Conservation (phyloP, 2,329 filamentous ascomycete genomes). For the Pyricularia sp. region DNA sequence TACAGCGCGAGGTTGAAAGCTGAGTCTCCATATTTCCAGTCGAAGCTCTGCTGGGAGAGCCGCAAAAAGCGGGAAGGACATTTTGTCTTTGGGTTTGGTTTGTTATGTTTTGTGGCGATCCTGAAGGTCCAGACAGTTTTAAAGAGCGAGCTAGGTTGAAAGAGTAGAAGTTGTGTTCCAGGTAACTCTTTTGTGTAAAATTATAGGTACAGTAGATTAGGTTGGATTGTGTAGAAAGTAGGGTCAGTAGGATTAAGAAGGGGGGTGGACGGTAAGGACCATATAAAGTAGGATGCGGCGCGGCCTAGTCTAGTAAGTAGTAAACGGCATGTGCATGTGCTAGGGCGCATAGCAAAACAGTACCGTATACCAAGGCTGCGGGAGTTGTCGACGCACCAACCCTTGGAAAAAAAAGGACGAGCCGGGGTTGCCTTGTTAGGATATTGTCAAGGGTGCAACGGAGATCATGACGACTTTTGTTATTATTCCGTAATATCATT, state of each 20-base stretch:
- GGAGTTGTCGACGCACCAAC: background rate
- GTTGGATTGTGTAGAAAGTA: background rate
- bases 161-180: background rate
- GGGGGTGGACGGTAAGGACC: background rate
- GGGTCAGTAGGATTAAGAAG: no score
- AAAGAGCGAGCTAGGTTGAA: background rate
- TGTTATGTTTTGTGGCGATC: background rate
- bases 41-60: conserved; percentile 25
- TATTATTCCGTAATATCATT: background rate
- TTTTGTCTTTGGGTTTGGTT: background rate
- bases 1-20: conserved; percentile 23
- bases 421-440: background rate
- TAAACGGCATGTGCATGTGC: background rate
- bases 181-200: background rate
- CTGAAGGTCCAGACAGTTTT: background rate
- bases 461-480: background rate
- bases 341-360: background rate
- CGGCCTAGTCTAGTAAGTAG: background rate
- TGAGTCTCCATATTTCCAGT: conserved; percentile 25
- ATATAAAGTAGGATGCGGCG: background rate
- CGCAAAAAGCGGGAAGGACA: conserved; percentile 18
- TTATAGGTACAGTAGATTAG: background rate
- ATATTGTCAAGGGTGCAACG: background rate
- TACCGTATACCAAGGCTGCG: background rate
- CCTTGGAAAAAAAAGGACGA: background rate